Evolutionary conservation across 2,329 filamentous ascomycete species (phyloP).

Genomic region (Calonectria ilicicola): DNA sequence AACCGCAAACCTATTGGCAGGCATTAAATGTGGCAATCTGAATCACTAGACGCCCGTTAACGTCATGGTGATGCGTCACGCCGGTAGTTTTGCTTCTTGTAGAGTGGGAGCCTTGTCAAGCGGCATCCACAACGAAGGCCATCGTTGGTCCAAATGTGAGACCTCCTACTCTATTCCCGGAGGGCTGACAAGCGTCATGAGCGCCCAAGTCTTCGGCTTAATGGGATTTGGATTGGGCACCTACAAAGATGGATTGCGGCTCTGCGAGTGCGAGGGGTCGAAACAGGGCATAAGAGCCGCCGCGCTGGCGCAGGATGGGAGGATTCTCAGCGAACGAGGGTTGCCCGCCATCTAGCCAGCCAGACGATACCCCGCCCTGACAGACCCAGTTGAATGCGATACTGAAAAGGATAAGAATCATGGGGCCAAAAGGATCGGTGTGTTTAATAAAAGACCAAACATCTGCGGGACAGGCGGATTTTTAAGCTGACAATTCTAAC

Average conservation of each 20-base stretch:
- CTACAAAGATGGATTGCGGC: constrained; percentile 34
- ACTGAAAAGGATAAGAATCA: neutral
- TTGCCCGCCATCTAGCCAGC: neutral
- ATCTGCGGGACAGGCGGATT: neutral
- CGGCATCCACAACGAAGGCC: constrained; percentile 20
- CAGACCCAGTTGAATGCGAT: neutral
- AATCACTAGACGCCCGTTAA: constrained; percentile 21
- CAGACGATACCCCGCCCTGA: neutral
- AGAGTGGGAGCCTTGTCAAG: constrained; percentile 17
- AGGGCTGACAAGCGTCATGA: constrained; percentile 32
- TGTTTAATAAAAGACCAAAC: neutral
- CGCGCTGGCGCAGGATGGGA: constrained; percentile 14
- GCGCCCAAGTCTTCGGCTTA: constrained; percentile 36
- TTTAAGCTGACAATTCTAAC: constrained; percentile 21
- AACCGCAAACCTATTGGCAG: constrained; percentile 6
- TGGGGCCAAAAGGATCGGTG: constrained; percentile 23
- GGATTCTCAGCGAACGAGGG: neutral
- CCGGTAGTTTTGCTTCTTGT: constrained; percentile 17
- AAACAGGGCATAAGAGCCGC: constrained; percentile 34
- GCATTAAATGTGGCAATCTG: constrained; percentile 23
- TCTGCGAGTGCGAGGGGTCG: constrained; percentile 27
- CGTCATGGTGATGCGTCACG: constrained; percentile 33
- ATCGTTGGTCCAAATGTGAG: constrained; percentile 22
- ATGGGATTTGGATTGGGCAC: constrained; percentile 38
- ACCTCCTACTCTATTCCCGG: constrained; percentile 5